Conservation (phyloP, 2,329 filamentous ascomycete genomes). For the Aureobasidium sp. region DNA sequence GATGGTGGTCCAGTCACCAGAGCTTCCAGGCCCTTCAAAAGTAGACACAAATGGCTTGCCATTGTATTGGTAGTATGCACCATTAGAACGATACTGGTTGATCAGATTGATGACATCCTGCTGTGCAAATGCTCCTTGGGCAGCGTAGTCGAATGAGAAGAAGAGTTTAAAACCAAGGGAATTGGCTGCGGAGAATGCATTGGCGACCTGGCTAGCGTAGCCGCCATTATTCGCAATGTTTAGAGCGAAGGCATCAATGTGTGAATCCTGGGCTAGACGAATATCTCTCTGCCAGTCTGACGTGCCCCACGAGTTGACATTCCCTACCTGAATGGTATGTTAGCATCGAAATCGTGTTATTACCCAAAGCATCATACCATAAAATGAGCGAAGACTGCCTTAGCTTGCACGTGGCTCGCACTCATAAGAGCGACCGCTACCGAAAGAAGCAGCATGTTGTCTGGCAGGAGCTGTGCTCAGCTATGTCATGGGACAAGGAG, state of each 20-base stretch:
- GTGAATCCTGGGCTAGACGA: neutral
- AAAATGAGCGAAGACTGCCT: conserved; percentile 10
- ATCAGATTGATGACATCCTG: conserved; percentile 40
- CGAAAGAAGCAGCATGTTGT: neutral
- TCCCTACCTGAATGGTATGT: neutral
- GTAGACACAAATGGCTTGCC: conserved; percentile 48
- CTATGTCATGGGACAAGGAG: neutral
- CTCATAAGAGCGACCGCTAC: neutral
- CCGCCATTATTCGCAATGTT: conserved; percentile 36
- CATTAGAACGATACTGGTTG: conserved; percentile 37
- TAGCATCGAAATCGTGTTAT: neutral
- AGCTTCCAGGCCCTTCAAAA: conserved; percentile 41
- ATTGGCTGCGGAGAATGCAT: conserved; percentile 33
- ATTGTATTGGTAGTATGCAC: conserved; percentile 45
- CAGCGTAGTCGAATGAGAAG: conserved; percentile 51
- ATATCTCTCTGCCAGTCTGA: neutral
- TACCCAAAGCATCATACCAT: neutral
- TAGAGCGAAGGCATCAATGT: conserved; percentile 45
- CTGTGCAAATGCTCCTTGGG: conserved; percentile 34
- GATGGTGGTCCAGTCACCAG: conserved; percentile 40
- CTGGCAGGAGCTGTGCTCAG: neutral
- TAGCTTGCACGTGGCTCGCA: conserved; percentile 4
- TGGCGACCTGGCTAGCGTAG: conserved; percentile 27
- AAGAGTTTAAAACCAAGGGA: conserved; percentile 47
- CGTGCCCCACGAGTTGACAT: neutral